Evolutionary conservation across 2,329 filamentous ascomycete species (phyloP).

Genomic region (Aspergillus vadensis): DNA sequence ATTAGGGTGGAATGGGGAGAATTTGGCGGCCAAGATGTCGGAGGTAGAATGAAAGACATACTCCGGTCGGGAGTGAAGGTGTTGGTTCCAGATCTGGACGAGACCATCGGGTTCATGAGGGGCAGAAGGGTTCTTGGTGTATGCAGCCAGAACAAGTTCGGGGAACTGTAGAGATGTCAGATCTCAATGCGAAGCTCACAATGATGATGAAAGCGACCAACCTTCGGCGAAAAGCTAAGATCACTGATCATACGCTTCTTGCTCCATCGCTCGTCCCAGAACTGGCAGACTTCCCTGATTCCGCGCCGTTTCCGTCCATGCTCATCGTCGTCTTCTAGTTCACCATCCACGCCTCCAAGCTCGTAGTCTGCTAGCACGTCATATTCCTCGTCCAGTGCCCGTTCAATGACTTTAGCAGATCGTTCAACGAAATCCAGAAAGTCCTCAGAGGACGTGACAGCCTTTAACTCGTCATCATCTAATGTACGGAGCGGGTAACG

Average conservation of each 20-base stretch:
- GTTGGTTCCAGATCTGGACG: slow-evolving; percentile 95
- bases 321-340: slow-evolving; percentile 77
- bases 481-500: slow-evolving; percentile 78
- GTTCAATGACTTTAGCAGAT: slow-evolving; percentile 95
- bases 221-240: slow-evolving; percentile 91
- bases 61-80: slow-evolving; percentile 91
- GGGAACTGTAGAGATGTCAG: slow-evolving; percentile 60
- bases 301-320: slow-evolving; percentile 48
- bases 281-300: slow-evolving; percentile 81
- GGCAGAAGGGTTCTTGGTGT: slow-evolving; percentile 95
- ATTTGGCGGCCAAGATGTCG: slow-evolving; percentile 91
- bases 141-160: slow-evolving; percentile 88
- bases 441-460: slow-evolving; percentile 87
- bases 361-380: slow-evolving; percentile 96
- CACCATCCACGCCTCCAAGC: slow-evolving; percentile 68
- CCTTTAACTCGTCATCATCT: slow-evolving; percentile 80
- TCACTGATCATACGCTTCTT: slow-evolving; percentile 97
- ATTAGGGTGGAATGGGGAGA: slow-evolving; percentile 98
- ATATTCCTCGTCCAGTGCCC: slow-evolving; percentile 92
- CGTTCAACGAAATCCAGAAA: slow-evolving; percentile 94
- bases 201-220: slow-evolving; percentile 32
- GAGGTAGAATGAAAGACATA: slow-evolving; percentile 96
- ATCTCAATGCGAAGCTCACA: background rate
- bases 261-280: slow-evolving; percentile 93
- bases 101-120: slow-evolving; percentile 92